A percentile compares a stretch with the other conserved stretches of the same genome.
These are phyloP conservation scores for Phialophora tarda DNA, from an alignment of 2,329 filamentous ascomycete genomes.

Conservation along the genomic window DNA sequence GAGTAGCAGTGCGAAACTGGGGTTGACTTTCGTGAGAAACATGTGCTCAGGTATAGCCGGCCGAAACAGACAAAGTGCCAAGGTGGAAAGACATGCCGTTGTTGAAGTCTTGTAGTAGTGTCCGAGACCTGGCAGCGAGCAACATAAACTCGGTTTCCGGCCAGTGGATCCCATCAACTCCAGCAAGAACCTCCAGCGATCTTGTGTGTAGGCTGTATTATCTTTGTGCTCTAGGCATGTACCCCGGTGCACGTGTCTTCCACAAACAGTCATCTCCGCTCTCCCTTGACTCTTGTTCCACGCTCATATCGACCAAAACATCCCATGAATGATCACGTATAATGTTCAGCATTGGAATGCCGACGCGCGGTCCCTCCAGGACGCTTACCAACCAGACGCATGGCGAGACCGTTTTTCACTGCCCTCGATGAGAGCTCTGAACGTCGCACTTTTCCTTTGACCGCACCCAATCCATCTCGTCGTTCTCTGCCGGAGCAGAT, in stretches of 20 bases:
- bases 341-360: constrained; percentile 60
- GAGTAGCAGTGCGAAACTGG: constrained; percentile 44
- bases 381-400: constrained; percentile 51
- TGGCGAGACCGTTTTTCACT: constrained; percentile 52
- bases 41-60: constrained; percentile 27
- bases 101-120: constrained; percentile 26
- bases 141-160: constrained; percentile 36
- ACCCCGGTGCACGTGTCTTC: constrained; percentile 17
- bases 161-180: constrained; percentile 37
- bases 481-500: constrained; percentile 42
- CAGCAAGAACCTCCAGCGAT: constrained; percentile 29
- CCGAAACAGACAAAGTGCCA: constrained; percentile 38
- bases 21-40: constrained; percentile 14
- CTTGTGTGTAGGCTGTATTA: constrained; percentile 30
- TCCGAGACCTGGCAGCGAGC: constrained; percentile 38
- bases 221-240: constrained; percentile 35
- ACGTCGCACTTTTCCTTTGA: constrained; percentile 52
- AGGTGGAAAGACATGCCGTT: constrained; percentile 25
- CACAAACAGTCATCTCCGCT: constrained; percentile 52
- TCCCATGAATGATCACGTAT: constrained; percentile 68
- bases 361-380: constrained; percentile 52
- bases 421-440: constrained; percentile 50
- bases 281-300: constrained; percentile 49
- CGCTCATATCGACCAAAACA: constrained; percentile 56
- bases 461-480: constrained; percentile 46